Percentiles rank a stretch among this genome's conserved stretches.
Conservation (phyloP, 331 rosid species). For the Dryas integrifolia region DNA sequence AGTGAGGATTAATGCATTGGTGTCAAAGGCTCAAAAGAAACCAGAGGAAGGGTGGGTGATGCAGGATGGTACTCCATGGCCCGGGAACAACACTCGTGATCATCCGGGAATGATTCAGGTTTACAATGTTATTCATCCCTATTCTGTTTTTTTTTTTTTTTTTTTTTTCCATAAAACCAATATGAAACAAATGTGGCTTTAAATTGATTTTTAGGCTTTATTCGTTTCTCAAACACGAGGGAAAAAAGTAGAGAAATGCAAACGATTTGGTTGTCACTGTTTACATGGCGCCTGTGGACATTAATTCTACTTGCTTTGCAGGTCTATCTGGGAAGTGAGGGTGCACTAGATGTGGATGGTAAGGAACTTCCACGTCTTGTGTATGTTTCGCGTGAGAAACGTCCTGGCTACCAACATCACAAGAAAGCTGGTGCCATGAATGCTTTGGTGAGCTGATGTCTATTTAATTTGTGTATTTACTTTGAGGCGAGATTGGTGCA, state of each 20-base stretch:
- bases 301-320: conserved; percentile 28
- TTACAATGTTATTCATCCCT: conserved; percentile 1
- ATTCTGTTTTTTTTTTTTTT: background rate
- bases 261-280: background rate
- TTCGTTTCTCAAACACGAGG: background rate
- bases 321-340: conserved; percentile 81
- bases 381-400: conserved; percentile 83
- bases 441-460: conserved; percentile 59
- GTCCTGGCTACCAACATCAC: conserved; percentile 71
- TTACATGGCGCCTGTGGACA: conserved; percentile 3
- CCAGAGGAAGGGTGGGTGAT: conserved; percentile 96
- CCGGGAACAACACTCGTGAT: conserved; percentile 74
- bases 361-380: conserved; percentile 71
- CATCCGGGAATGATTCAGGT: conserved; percentile 99
- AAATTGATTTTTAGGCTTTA: background rate
- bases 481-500: conserved; percentile 5
- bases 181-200: background rate
- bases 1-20: conserved; percentile 74
- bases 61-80: conserved; percentile 97
- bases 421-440: conserved; percentile 95
- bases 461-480: conserved; percentile 2
- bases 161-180: background rate
- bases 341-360: conserved; percentile 76
- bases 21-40: conserved; percentile 76
- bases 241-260: background rate